These are phyloP conservation scores for Fusarium nematophilum DNA, from an alignment of 2,329 filamentous ascomycete species.

Conservation along the genomic window DNA sequence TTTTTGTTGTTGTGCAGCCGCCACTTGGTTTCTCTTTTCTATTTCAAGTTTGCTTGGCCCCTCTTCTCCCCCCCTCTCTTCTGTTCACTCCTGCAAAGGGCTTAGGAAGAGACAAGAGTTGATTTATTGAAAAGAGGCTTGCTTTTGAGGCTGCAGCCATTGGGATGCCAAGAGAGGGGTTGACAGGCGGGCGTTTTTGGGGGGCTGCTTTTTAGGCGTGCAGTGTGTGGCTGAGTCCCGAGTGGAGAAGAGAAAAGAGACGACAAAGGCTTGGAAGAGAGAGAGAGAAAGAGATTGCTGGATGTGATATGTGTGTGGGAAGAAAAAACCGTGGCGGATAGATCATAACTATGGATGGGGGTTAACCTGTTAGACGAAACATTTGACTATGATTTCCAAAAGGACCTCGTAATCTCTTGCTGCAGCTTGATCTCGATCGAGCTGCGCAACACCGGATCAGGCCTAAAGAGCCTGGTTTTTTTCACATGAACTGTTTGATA, in stretches of 20 bases:
- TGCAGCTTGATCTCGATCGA: constrained; percentile 2
- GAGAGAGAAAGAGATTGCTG: no score
- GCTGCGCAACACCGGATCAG: constrained; percentile 18
- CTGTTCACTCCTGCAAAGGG: no score
- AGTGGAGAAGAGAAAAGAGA: constrained; percentile 31
- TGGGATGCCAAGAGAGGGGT: constrained; percentile 30
- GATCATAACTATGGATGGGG: constrained; percentile 15
- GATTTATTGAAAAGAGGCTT: constrained; percentile 12
- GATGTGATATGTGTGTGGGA: constrained; percentile 3
- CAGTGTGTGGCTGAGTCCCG: no score
- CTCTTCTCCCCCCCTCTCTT: constrained; percentile 4
- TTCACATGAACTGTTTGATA: no score
- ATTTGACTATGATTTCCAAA: constrained; percentile 14
- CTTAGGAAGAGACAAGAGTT: no score
- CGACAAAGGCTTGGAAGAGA: no score
- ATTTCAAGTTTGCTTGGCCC: not conserved
- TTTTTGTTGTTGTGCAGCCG: no score
- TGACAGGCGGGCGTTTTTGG: constrained; percentile 26
- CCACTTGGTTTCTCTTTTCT: constrained; percentile 25
- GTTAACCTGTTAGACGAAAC: constrained; percentile 18
- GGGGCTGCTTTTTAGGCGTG: constrained; percentile 21
- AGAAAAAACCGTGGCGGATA: constrained; percentile 6
- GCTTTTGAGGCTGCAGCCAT: constrained; percentile 25
- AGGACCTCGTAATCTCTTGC: constrained; percentile 1
- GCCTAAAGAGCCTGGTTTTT: no score